These are phyloP conservation scores for Sclerotinia spermophila DNA, from an alignment of 2,329 filamentous ascomycete species.

Conservation along the genomic window DNA sequence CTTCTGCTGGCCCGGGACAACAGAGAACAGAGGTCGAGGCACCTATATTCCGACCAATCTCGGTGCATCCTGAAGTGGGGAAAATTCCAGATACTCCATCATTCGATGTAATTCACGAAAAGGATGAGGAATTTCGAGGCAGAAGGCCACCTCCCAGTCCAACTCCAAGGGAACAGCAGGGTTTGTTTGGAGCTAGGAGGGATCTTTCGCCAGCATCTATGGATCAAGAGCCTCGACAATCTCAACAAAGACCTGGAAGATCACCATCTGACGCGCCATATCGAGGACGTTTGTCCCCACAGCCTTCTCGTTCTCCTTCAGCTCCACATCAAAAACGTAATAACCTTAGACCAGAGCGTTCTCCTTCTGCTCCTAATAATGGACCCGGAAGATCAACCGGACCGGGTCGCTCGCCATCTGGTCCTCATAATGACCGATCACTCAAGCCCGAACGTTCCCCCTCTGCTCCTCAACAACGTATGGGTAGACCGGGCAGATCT, in stretches of 20 bases:
- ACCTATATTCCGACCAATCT: conserved; percentile 58
- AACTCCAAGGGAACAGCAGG: conserved; percentile 17
- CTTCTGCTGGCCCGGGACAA: conserved; percentile 38
- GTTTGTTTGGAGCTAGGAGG: conserved; percentile 49
- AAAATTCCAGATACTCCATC: conserved; percentile 22
- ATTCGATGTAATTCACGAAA: conserved; percentile 28
- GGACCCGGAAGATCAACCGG: background rate
- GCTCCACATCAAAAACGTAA: conserved; percentile 3
- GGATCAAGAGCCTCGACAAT: conserved; percentile 1
- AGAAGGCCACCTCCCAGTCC: background rate
- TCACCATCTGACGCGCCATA: conserved; percentile 14
- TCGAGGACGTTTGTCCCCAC: conserved; percentile 7
- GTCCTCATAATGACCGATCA: conserved; percentile 4
- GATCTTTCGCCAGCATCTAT: conserved; percentile 52
- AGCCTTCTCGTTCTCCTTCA: conserved; percentile 14
- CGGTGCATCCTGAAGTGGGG: conserved; percentile 73
- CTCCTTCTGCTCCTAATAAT: conserved; percentile 12
- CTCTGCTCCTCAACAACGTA: conserved; percentile 10
- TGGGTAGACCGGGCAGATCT: conserved; percentile 11
- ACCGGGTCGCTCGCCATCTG: background rate
- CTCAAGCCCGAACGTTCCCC: conserved; percentile 15
- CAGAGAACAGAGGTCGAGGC: conserved; percentile 53
- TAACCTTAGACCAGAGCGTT: conserved; percentile 7
- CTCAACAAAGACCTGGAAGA: conserved; percentile 1
- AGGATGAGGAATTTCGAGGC: conserved; percentile 12